Conservation (phyloP, 495 filamentous ascomycete species). For the Hypoxylon subgilvum region DNA sequence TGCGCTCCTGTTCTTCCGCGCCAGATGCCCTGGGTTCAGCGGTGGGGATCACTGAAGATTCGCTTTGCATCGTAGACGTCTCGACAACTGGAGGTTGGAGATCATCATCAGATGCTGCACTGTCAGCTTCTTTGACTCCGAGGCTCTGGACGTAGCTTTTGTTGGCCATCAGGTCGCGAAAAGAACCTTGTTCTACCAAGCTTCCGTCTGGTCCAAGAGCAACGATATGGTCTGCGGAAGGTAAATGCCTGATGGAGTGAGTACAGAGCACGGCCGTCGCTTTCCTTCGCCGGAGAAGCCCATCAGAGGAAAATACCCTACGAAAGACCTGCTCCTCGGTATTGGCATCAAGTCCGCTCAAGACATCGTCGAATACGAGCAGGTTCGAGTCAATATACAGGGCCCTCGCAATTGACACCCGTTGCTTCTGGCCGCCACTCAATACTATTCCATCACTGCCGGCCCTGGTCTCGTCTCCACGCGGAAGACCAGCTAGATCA, state of each 20-base stretch:
- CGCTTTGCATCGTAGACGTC: not conserved
- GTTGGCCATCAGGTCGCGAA: not conserved
- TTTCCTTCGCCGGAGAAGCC: constrained; percentile 56
- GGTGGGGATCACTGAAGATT: not conserved
- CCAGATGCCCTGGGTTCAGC: not conserved
- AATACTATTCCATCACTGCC: constrained; percentile 69
- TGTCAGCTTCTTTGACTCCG: constrained; percentile 5
- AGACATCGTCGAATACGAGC: constrained; percentile 65
- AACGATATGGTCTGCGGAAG: constrained; percentile 54
- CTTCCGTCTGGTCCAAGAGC: constrained; percentile 37
- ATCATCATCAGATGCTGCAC: not conserved
- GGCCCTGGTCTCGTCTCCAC: constrained; percentile 63
- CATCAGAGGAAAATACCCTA: constrained; percentile 59
- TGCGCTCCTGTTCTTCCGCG: constrained; percentile 5
- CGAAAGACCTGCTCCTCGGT: constrained; percentile 69
- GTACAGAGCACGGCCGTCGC: constrained; percentile 60
- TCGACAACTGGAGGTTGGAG: not conserved
- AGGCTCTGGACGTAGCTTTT: constrained; percentile 38
- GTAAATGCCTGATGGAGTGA: constrained; percentile 47
- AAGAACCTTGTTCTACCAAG: not conserved
- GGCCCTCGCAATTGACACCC: constrained; percentile 65
- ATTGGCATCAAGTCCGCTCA: constrained; percentile 65
- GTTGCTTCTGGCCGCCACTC: constrained; percentile 71
- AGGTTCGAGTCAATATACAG: constrained; percentile 62
- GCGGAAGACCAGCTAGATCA: constrained; percentile 60